Conservation (phyloP, 805 yeast species). For the Kluyveromyces nonfermentans region DNA sequence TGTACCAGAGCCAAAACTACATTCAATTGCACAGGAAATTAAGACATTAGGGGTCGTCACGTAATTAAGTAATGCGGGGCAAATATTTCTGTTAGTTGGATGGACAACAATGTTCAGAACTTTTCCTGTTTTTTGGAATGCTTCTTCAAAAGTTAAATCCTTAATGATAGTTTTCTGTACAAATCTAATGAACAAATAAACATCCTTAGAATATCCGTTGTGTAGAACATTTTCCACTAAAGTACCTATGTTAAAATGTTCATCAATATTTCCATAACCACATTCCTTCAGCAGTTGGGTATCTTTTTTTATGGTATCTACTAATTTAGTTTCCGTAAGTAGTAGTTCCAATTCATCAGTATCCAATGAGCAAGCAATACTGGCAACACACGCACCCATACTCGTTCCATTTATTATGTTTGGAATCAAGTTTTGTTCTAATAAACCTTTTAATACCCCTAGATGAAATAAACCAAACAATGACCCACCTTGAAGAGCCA, state of each 20-base stretch:
- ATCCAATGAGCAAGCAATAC: slow-evolving; percentile 65
- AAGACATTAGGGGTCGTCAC: slow-evolving; percentile 89
- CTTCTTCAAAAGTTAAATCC: slow-evolving; percentile 87
- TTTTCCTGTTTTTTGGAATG: slow-evolving; percentile 68
- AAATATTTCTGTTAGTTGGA: slow-evolving; percentile 49
- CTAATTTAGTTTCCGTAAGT: slow-evolving; percentile 31
- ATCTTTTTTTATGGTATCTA: slow-evolving; percentile 43
- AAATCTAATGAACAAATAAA: slow-evolving; percentile 66
- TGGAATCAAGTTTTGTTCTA: slow-evolving; percentile 67
- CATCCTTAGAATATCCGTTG: slow-evolving; percentile 82
- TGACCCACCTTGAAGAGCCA: slow-evolving; percentile 90
- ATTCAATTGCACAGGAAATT: slow-evolving; percentile 82
- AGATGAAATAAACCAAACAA: slow-evolving; percentile 88
- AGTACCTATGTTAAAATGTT: slow-evolving; percentile 40
- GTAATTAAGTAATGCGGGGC: slow-evolving; percentile 73
- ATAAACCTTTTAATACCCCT: slow-evolving; percentile 84
- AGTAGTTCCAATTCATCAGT: slow-evolving; percentile 50
- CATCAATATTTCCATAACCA: slow-evolving; percentile 31
- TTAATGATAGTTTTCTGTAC: slow-evolving; percentile 63
- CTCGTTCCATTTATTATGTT: slow-evolving; percentile 85
- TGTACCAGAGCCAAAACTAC: slow-evolving; percentile 71
- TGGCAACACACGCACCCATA: slow-evolving; percentile 88
- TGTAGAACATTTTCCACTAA: slow-evolving; percentile 66
- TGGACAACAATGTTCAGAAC: slow-evolving; percentile 78
- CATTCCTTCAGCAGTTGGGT: slow-evolving; percentile 48